These are phyloP conservation scores for Lenzites betulinus DNA, from an alignment of 768 basidiomycete species.

Conservation along the genomic window DNA sequence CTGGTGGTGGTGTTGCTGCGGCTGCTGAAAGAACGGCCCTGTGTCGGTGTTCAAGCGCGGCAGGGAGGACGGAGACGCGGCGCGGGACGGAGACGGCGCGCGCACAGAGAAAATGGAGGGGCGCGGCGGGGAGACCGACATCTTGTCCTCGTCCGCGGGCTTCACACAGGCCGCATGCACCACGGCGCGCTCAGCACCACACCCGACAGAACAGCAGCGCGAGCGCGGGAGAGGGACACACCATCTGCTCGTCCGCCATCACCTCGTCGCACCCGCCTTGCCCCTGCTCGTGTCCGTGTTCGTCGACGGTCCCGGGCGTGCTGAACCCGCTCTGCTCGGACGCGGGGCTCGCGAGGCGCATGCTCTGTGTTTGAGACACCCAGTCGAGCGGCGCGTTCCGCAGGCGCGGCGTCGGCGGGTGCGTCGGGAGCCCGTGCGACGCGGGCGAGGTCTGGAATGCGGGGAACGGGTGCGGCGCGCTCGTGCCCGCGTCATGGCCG, in stretches of 20 bases:
- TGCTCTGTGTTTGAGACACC: slow-evolving; percentile 68
- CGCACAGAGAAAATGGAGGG: background rate
- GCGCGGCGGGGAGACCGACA: slow-evolving; percentile 11
- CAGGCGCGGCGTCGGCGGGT: slow-evolving; percentile 30
- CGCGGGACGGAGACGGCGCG: too few species aligned
- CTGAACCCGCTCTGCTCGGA: slow-evolving; percentile 16
- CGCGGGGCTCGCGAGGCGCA: slow-evolving; percentile 60
- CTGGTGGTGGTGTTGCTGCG: background rate
- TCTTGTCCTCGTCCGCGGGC: slow-evolving; percentile 5
- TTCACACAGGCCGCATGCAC: background rate
- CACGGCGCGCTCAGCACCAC: background rate
- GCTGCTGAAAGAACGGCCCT: background rate
- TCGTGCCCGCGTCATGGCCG: slow-evolving; percentile 28
- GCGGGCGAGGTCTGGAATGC: slow-evolving; percentile 12
- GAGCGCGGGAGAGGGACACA: slow-evolving; percentile 7
- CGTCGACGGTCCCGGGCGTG: slow-evolving; percentile 1
- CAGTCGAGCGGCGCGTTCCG: slow-evolving; percentile 58
- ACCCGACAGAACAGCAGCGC: background rate
- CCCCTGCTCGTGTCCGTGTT: too few species aligned
- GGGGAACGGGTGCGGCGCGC: slow-evolving; percentile 16
- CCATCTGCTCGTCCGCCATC: slow-evolving; percentile 45
- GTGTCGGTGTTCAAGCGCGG: slow-evolving; percentile 15
- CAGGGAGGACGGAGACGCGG: background rate
- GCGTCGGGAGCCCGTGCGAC: slow-evolving; percentile 32
- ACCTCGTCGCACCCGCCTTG: slow-evolving; percentile 36